Conservation (phyloP, 73 alveolate species). For the Urostyla sp. region DNA sequence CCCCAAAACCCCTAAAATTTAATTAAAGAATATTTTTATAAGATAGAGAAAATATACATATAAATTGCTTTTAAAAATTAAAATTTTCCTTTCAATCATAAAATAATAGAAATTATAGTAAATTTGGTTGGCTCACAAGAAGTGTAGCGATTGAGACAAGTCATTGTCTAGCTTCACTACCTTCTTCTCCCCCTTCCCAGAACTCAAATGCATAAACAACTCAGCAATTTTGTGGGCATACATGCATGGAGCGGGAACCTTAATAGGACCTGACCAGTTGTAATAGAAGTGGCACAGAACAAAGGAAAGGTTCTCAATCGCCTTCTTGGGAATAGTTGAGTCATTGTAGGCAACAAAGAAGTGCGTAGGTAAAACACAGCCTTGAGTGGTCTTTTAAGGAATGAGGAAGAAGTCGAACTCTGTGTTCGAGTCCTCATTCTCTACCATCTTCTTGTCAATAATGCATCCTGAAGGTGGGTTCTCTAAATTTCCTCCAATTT, state of each 20-base stretch:
- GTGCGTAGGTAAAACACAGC: constrained; percentile 90
- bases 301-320: constrained; percentile 82
- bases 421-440: constrained; percentile 53
- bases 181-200: not conserved
- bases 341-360: constrained; percentile 77
- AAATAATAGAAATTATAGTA: too few species aligned
- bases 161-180: not conserved
- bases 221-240: constrained; percentile 89
- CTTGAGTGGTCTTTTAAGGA: constrained; percentile 85
- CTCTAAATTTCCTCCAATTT: constrained; percentile 18
- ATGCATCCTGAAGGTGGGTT: constrained; percentile 86
- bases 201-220: constrained; percentile 12
- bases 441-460: constrained; percentile 72
- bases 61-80: too few species aligned
- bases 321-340: constrained; percentile 22
- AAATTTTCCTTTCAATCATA: too few species aligned
- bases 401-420: constrained; percentile 85
- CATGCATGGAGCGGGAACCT: constrained; percentile 94
- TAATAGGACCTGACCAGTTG: constrained; percentile 90
- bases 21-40: too few species aligned
- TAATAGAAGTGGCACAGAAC: constrained; percentile 87
- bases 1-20: too few species aligned
- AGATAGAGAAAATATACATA: too few species aligned
- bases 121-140: not conserved
- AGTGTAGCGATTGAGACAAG: not conserved